Evolutionary conservation across 306 rosid species (phyloP).

Genomic region (Rosa rugosa): DNA sequence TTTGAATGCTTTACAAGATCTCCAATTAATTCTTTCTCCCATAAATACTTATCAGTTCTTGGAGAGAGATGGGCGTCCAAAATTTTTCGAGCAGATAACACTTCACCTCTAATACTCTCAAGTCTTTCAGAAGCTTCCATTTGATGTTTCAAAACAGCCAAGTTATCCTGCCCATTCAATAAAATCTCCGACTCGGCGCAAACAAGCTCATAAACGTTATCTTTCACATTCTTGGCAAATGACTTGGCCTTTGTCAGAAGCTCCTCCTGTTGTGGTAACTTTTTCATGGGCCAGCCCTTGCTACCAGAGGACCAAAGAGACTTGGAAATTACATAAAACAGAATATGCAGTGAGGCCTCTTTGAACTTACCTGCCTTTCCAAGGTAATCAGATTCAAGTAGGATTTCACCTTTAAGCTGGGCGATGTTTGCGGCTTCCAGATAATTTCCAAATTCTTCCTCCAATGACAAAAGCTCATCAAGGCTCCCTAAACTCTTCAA

Average conservation of each 20-base stretch:
- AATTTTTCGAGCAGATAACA: conserved; percentile 52
- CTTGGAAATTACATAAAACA: conserved; percentile 45
- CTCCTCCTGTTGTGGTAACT: conserved; percentile 41
- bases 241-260: conserved; percentile 51
- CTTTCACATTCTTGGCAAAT: conserved; percentile 42
- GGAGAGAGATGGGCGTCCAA: conserved; percentile 55
- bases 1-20: conserved; percentile 34
- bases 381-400: conserved; percentile 44
- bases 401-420: conserved; percentile 49
- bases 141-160: conserved; percentile 23
- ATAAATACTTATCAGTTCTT: conserved; percentile 33
- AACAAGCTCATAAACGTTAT: conserved; percentile 34
- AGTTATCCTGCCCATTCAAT: conserved; percentile 25
- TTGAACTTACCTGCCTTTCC: conserved; percentile 52
- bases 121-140: conserved; percentile 39
- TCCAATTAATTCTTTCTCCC: conserved; percentile 36
- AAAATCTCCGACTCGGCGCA: conserved; percentile 50
- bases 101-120: conserved; percentile 49
- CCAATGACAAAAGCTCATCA: conserved; percentile 60
- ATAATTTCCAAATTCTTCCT: conserved; percentile 69
- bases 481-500: conserved; percentile 43
- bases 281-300: conserved; percentile 69
- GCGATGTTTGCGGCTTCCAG: conserved; percentile 58
- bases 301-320: conserved; percentile 71
- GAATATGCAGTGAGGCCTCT: conserved; percentile 45